Percentiles rank a stretch among this genome's conserved stretches.
phyloP scores from a whole-genome alignment of 225 moss, liverwort and hornwort genomes.

The Marchantia paleacea region DNA sequence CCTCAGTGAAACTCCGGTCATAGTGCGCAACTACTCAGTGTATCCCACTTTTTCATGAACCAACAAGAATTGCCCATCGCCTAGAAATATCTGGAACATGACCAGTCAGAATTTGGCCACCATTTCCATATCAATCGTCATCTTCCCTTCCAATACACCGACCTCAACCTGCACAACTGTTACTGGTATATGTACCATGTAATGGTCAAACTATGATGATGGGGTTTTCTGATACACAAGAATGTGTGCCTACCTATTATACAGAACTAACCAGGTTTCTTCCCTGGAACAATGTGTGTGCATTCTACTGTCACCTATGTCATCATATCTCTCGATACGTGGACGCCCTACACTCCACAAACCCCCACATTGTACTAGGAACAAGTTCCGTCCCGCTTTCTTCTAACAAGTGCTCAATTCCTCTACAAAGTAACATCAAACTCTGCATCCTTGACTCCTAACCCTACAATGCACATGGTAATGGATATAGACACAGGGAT shows the following conservation, averaged over 20 bases:
- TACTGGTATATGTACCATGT: not conserved
- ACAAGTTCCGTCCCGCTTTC: not conserved
- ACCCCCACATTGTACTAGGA: conserved; percentile 7
- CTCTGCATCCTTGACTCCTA: not conserved
- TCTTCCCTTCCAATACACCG: not conserved
- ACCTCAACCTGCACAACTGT: conserved; percentile 15
- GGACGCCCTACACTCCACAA: not conserved
- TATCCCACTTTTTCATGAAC: not conserved
- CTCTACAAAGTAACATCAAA: conserved; percentile 9
- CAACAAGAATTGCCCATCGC: not conserved
- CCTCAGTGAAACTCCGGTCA: not conserved
- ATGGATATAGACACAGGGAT: conserved; percentile 15
- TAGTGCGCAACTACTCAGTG: not conserved
- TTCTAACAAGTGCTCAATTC: not conserved
- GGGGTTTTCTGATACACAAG: conserved; percentile 28
- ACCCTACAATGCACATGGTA: conserved; percentile 6
- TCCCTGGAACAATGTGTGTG: conserved; percentile 28
- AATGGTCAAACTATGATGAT: not conserved
- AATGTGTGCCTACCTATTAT: conserved; percentile 32
- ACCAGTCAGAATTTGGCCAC: not conserved
- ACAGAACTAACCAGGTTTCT: conserved; percentile 34
- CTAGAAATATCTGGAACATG: not conserved
- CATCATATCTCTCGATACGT: not conserved
- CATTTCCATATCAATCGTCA: not conserved
- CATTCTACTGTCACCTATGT: conserved; percentile 12